Evolutionary conservation across 257 asterid genomes (phyloP), one percentile per base, ranked within the genome.

Genomic region (Jaltomata sinuosa): DNA sequence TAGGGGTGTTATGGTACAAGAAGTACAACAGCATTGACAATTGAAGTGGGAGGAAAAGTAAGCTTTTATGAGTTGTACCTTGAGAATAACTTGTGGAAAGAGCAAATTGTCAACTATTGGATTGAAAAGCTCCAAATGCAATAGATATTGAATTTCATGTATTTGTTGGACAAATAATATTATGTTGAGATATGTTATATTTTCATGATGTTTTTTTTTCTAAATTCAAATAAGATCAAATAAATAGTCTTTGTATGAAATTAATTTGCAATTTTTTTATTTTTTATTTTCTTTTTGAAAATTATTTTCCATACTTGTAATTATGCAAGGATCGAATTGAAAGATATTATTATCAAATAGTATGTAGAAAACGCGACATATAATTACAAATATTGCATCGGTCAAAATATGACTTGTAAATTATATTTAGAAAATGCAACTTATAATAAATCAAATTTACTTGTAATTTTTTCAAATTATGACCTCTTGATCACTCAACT

Each of bases 11-110:
- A 81, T 68, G 90, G 90, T 34, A 88, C 90, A 2, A 88, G 89
- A 71, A 84, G 97, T 90, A 93, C 94, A 31, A 87, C 93, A 71
- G 95, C 91, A 52, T 50, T 93, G 86, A 88, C 88, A 6, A 86
- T 91, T 57, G 88, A 86, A 83, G 89, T 84, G 7, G 82, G 59
- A n/a, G 98, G 97, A 19, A 89, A 93, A 85, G 91, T 87, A 11
- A 91, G 90, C 87, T 91, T 93, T 50, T 87, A 91, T 82, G 97
- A 94, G 92, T 84, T 62, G 29, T 91, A 90, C 90, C 90, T 92
- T 9, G 90, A 91, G 65, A 89, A 83, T 11, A 85, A 78, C 11
- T 59, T 74, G 57, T 93, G 96, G 98, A 91, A 89, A 83, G 90
- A 94, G 86, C 90, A 91, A 4, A 88, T 84, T 27, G 53, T 90